phyloP scores from a whole-genome alignment of 352 stramenopile genomes.

The Phytophthora litchii region DNA sequence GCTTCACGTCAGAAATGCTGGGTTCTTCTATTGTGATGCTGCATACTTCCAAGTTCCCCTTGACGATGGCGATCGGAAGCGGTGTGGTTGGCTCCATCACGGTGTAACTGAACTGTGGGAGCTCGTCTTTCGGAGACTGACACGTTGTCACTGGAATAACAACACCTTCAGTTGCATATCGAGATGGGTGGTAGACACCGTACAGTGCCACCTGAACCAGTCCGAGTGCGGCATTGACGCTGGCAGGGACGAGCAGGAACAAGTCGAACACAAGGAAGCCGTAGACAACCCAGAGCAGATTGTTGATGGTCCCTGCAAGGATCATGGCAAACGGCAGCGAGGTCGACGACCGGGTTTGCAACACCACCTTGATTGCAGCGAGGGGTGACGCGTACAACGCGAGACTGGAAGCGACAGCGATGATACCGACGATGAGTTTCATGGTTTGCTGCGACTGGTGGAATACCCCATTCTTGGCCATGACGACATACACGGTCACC shows the following conservation, averaged over 20 bases:
- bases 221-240: conserved; percentile 55
- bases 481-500: conserved; percentile 55
- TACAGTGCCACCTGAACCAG: conserved; percentile 64
- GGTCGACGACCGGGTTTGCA: conserved; percentile 55
- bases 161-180: conserved; percentile 16
- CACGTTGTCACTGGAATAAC: conserved; percentile 18
- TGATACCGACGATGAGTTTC: conserved; percentile 43
- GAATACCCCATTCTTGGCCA: conserved; percentile 39
- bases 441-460: conserved; percentile 36
- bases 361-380: conserved; percentile 54
- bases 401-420: conserved; percentile 61
- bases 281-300: conserved; percentile 78
- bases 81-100: conserved; percentile 26
- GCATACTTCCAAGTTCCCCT: conserved; percentile 33
- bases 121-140: conserved; percentile 25
- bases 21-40: conserved; percentile 40
- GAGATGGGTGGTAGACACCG: conserved; percentile 56
- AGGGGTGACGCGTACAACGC: conserved; percentile 73
- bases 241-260: conserved; percentile 61
- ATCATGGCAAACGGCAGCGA: conserved; percentile 75
- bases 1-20: conserved; percentile 2
- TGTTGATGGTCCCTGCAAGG: conserved; percentile 67
- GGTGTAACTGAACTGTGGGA: conserved; percentile 25
- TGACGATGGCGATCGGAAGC: conserved; percentile 16
- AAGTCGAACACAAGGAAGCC: conserved; percentile 53